phyloP scores from a whole-genome alignment of 441 rosid species.

The Manihot esculenta region DNA sequence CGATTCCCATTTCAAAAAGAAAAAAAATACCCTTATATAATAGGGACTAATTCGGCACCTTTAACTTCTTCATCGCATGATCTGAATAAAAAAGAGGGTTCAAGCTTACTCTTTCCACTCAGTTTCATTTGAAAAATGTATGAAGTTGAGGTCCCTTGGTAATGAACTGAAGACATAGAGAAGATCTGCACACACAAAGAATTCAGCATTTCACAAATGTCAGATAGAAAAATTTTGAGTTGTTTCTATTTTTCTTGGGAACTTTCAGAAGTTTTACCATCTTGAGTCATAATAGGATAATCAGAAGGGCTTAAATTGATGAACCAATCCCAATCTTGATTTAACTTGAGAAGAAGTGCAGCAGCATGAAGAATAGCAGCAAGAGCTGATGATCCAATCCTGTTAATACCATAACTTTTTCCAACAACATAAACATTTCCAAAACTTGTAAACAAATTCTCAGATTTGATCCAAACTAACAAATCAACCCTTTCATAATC shows the following conservation, averaged over 20 bases:
- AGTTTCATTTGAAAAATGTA: constrained; percentile 26
- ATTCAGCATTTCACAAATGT: not conserved
- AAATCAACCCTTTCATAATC: constrained; percentile 37
- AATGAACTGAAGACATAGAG: constrained; percentile 44
- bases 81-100: not conserved
- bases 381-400: constrained; percentile 47
- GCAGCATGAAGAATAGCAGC: constrained; percentile 54
- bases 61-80: not conserved
- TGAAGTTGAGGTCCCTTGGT: constrained; percentile 50
- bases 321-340: constrained; percentile 54
- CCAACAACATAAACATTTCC: constrained; percentile 54
- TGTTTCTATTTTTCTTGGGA: too few relatives aligned
- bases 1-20: too few relatives aligned
- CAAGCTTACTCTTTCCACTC: constrained; percentile 42
- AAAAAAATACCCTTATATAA: too few relatives aligned
- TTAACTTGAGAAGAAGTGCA: constrained; percentile 49
- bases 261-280: constrained; percentile 42
- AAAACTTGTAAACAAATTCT: constrained; percentile 28
- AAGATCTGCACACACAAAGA: constrained; percentile 36
- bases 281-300: constrained; percentile 52
- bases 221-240: too few relatives aligned
- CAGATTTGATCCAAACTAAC: constrained; percentile 28
- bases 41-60: not conserved
- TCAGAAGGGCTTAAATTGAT: constrained; percentile 41
- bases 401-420: constrained; percentile 38